These are phyloP conservation scores for Sphaceloma murrayae DNA, from an alignment of 2,329 filamentous ascomycete genomes.

Conservation along the genomic window DNA sequence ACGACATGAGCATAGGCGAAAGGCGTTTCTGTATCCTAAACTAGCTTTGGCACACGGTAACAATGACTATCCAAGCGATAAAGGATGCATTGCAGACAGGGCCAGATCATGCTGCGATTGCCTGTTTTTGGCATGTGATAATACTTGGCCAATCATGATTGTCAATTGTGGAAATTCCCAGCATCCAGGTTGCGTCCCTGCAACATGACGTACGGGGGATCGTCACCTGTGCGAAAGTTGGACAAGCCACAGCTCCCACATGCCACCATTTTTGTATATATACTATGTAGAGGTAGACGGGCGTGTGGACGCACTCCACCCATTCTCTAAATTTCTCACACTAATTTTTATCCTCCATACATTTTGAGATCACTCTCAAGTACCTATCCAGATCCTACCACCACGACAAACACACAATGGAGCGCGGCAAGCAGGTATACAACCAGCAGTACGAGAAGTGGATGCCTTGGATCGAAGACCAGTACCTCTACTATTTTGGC, in stretches of 20 bases:
- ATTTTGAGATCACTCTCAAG: not conserved
- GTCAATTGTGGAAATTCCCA: slow-evolving; percentile 6
- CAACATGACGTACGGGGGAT: too few relatives aligned
- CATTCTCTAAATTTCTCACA: not conserved
- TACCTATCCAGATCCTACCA: too few relatives aligned
- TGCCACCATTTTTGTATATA: slow-evolving; percentile 8
- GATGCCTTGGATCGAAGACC: slow-evolving; percentile 68
- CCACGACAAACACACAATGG: not conserved
- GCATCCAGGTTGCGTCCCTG: slow-evolving; percentile 4
- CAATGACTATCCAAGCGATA: too few relatives aligned
- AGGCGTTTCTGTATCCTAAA: not conserved
- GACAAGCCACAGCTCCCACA: too few relatives aligned
- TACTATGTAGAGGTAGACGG: too few relatives aligned
- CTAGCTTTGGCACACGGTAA: too few relatives aligned
- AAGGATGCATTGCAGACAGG: too few relatives aligned
- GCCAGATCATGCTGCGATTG: too few relatives aligned
- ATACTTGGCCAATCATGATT: not conserved
- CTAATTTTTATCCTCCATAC: not conserved
- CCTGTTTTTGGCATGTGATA: slow-evolving; percentile 10
- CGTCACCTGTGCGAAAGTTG: too few relatives aligned
- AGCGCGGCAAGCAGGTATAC: slow-evolving; percentile 13
- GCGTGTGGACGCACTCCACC: too few relatives aligned
- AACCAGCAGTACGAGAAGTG: slow-evolving; percentile 55
- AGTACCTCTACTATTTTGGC: slow-evolving; percentile 62
- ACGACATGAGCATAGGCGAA: not conserved